Evolutionary conservation across 768 basidiomycete genomes (phyloP).

Genomic region (Goffeauzyma gilvescens): DNA sequence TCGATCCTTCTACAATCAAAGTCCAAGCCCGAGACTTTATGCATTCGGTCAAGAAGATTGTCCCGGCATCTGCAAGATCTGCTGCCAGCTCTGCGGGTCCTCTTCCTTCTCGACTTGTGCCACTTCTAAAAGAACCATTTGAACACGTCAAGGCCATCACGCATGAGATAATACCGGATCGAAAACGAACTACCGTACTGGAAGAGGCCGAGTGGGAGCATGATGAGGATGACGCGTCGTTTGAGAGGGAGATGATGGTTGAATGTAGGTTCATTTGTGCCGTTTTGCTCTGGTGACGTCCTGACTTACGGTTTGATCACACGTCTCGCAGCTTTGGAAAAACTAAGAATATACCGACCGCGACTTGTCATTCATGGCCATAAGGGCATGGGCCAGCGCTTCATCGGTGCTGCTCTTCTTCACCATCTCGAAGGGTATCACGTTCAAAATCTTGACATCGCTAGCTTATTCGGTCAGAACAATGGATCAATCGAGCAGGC

Average conservation of each 20-base stretch:
- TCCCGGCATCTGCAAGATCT: constrained; percentile 85
- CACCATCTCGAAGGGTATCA: constrained; percentile 93
- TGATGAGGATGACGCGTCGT: constrained; percentile 45
- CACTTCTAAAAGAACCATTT: constrained; percentile 51
- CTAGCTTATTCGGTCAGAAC: constrained; percentile 69
- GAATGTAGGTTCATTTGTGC: constrained; percentile 43
- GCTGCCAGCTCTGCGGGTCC: constrained; percentile 68
- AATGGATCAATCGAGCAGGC: constrained; percentile 74
- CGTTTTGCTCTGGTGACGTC: not conserved
- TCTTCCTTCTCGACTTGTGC: constrained; percentile 63
- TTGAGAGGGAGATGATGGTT: constrained; percentile 71
- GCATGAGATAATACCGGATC: constrained; percentile 54
- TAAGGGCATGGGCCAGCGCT: constrained; percentile 74
- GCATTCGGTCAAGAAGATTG: constrained; percentile 86
- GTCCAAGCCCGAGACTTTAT: constrained; percentile 83
- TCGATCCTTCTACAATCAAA: constrained; percentile 67
- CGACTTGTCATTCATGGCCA: constrained; percentile 64
- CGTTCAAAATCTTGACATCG: constrained; percentile 81
- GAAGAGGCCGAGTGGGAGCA: constrained; percentile 95
- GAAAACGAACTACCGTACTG: constrained; percentile 62
- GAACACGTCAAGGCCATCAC: constrained; percentile 55
- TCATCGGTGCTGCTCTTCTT: constrained; percentile 71
- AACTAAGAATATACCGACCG: constrained; percentile 71
- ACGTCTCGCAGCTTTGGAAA: constrained; percentile 57
- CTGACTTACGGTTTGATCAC: constrained; percentile 4